phyloP scores from a whole-genome alignment of 331 rosid species.

The Ulmus americana region DNA sequence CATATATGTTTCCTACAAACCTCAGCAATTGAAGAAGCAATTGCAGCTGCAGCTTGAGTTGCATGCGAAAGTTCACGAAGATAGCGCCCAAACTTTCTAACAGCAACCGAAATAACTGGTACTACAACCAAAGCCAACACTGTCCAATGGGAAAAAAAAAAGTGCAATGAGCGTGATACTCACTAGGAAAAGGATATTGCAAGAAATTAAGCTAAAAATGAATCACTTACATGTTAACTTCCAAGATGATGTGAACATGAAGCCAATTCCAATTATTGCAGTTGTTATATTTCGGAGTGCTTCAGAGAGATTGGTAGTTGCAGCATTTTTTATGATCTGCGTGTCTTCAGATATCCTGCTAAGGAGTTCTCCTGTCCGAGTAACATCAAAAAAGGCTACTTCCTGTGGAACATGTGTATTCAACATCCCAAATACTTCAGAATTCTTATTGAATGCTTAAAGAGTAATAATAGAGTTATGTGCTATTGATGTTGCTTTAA shows the following conservation, averaged over 20 bases:
- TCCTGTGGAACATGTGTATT: constrained; percentile 43
- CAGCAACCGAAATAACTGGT: constrained; percentile 72
- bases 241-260: constrained; percentile 82
- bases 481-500: neutral
- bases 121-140: constrained; percentile 81
- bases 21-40: constrained; percentile 82
- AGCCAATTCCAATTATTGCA: constrained; percentile 62
- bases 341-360: constrained; percentile 87
- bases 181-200: neutral
- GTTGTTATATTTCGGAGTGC: constrained; percentile 68
- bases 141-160: constrained; percentile 14
- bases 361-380: constrained; percentile 77
- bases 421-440: constrained; percentile 9
- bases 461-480: neutral
- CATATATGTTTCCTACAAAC: constrained; percentile 30
- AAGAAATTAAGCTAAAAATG: neutral
- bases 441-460: neutral
- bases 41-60: constrained; percentile 94
- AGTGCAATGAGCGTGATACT: neutral
- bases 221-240: constrained; percentile 58
- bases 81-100: constrained; percentile 76
- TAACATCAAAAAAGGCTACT: constrained; percentile 77
- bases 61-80: constrained; percentile 81
- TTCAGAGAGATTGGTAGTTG: constrained; percentile 86
- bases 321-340: constrained; percentile 79